These are phyloP conservation scores for Trametes sanguinea DNA, from an alignment of 768 basidiomycete genomes.

Conservation along the genomic window DNA sequence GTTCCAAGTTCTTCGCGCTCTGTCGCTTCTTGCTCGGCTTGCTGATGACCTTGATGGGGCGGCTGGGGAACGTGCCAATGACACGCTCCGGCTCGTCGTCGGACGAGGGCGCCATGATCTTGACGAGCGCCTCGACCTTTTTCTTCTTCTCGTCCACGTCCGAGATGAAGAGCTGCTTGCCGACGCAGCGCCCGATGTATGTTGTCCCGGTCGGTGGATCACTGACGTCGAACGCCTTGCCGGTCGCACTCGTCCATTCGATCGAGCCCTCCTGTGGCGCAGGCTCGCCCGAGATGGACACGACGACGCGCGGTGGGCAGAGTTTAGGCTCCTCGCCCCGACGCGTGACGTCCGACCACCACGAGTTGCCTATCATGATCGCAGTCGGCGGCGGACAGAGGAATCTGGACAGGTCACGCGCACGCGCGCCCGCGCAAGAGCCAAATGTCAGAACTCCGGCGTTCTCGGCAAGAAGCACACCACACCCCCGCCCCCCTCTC, in stretches of 20 bases:
- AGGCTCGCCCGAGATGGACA: constrained; percentile 92
- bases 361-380: constrained; percentile 90
- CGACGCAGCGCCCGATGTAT: constrained; percentile 90
- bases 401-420: constrained; percentile 52
- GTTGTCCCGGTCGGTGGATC: constrained; percentile 82
- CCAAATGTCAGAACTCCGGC: constrained; percentile 6
- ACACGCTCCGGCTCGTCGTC: constrained; percentile 82
- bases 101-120: constrained; percentile 76
- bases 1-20: constrained; percentile 88
- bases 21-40: constrained; percentile 98
- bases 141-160: constrained; percentile 96
- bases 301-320: constrained; percentile 77
- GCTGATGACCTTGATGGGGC: constrained; percentile 97
- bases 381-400: constrained; percentile 93
- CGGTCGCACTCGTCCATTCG: constrained; percentile 85
- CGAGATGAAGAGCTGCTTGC: constrained; percentile 93
- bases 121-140: constrained; percentile 91
- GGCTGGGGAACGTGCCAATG: constrained; percentile 87
- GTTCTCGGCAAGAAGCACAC: constrained; percentile 5
- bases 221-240: constrained; percentile 80
- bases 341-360: constrained; percentile 86
- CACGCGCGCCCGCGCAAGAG: constrained; percentile 18
- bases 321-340: constrained; percentile 74
- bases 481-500: neutral
- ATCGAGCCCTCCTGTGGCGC: constrained; percentile 82